Conservation (phyloP, 805 yeast genomes). For the Metschnikowia gruessii region DNA sequence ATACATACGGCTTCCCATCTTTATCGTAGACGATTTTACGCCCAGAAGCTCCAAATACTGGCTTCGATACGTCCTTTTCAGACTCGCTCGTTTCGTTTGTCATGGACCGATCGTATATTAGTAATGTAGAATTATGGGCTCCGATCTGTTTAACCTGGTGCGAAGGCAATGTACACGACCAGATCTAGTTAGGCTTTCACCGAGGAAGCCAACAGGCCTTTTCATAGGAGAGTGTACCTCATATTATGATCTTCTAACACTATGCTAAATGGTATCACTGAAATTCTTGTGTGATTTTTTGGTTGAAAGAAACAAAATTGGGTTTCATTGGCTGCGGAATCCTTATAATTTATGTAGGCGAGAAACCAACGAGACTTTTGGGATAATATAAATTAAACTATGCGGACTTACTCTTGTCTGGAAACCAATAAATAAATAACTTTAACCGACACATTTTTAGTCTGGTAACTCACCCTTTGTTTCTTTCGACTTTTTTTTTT, state of each 20-base stretch:
- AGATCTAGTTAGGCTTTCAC: background rate
- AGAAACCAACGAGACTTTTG: too few species aligned
- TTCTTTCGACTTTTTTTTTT: too few species aligned
- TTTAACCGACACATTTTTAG: too few species aligned
- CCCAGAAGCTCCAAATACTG: constrained; percentile 57
- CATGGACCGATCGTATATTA: background rate
- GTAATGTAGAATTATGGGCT: background rate
- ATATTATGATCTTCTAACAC: too few species aligned
- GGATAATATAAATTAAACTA: too few species aligned
- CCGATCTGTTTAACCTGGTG: background rate
- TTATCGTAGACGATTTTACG: constrained; percentile 72
- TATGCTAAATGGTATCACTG: too few species aligned
- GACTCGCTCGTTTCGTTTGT: background rate
- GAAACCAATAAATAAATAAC: too few species aligned
- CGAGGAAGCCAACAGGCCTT: background rate
- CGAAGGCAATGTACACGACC: constrained; percentile 4
- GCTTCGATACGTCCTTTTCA: constrained; percentile 19
- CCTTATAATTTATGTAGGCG: background rate
- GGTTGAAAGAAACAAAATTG: too few species aligned
- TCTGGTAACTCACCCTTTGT: too few species aligned
- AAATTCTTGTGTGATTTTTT: too few species aligned
- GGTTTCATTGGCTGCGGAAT: background rate
- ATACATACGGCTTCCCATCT: constrained; percentile 88
- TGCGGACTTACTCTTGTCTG: too few species aligned
- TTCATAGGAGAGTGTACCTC: background rate